Base-by-base conservation (phyloP, 2,329 filamentous ascomycete species). In the Sporothrix brasiliensis region DNA sequence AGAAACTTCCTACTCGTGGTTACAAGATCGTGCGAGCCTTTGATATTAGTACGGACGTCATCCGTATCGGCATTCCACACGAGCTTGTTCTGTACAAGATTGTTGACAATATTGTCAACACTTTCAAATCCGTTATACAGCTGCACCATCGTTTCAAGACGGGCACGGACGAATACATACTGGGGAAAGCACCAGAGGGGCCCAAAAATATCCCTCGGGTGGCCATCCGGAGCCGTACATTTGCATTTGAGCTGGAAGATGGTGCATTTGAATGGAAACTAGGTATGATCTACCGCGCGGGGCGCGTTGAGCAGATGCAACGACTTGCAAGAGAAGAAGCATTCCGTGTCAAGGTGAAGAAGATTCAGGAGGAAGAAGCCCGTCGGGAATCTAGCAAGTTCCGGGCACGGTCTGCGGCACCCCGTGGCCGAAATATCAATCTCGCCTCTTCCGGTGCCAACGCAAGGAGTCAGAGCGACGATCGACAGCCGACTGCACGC, bases 201-300 rank as follows among this genome's bases (percentile, higher is more conserved):
- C 93, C 96, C 0, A 98, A 96, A 78, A 84, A 88, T 60, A 89
- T 99, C 0, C 95, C 95, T 1, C 94, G 92, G 77, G 83, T 99
- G 27, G 94, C 93, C 0, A 74, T 99, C 11, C 88, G 93, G 67
- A 91, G 91, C 69, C 91, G 92, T 75, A 92, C 91, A 5, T 84
- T 99, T 30, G 81, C 97, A 2, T 94, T 99, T 71, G 94, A 98
- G 77, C 84, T 99, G 49, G 95, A 99, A 80, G 95, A 99, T 78
- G 94, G 95, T 66, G 91, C 92, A 0, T 99, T 99, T 76, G 95
- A 99, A 79, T 99, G 94, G 92, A 98, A 97, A 78, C 83, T 99
- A 11, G 93, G 94, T 19, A 89, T 93, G 77, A 99, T 99, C 67
- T 99, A 98, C 79, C 89, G 94, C 44, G 88, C 92, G 60, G 95